Conservation (phyloP, 1,284 basidiomycete genomes). For the Ustilago tritici region DNA sequence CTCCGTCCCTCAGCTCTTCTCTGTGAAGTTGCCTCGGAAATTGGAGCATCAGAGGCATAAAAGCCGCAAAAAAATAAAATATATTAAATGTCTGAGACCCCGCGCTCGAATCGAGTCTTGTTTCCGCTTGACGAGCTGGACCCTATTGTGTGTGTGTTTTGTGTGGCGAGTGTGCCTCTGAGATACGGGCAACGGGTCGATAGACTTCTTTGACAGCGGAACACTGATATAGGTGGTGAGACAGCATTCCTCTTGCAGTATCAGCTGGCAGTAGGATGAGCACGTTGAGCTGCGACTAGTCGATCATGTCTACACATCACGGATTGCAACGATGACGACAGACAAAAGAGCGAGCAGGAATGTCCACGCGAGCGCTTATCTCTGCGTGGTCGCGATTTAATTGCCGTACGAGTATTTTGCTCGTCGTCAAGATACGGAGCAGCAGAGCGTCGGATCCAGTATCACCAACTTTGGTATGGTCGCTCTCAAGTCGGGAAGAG, state of each 20-base stretch:
- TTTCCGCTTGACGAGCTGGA: constrained; percentile 29
- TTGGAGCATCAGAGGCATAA: constrained; percentile 8
- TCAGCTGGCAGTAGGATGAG: no score
- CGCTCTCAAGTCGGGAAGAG: not conserved
- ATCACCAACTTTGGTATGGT: no score
- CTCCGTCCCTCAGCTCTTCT: not conserved
- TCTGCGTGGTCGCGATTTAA: not conserved
- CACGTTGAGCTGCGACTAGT: no score
- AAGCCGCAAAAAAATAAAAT: constrained; percentile 23
- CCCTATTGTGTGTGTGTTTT: constrained; percentile 7
- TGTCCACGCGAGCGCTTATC: constrained; percentile 10
- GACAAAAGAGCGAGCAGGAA: not conserved
- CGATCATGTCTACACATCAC: not conserved
- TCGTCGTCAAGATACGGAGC: not conserved
- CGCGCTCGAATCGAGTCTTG: constrained; percentile 11
- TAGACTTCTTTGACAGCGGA: not conserved
- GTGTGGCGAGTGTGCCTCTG: not conserved
- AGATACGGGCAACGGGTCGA: not conserved
- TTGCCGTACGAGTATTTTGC: not conserved
- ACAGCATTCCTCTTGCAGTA: not conserved
- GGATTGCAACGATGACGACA: not conserved
- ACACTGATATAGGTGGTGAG: not conserved
- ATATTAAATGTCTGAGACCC: not conserved
- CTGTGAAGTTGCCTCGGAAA: not conserved
- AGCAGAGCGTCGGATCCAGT: no score